phyloP scores from a whole-genome alignment of 2,329 filamentous ascomycete genomes.

The Septoria linicola region DNA sequence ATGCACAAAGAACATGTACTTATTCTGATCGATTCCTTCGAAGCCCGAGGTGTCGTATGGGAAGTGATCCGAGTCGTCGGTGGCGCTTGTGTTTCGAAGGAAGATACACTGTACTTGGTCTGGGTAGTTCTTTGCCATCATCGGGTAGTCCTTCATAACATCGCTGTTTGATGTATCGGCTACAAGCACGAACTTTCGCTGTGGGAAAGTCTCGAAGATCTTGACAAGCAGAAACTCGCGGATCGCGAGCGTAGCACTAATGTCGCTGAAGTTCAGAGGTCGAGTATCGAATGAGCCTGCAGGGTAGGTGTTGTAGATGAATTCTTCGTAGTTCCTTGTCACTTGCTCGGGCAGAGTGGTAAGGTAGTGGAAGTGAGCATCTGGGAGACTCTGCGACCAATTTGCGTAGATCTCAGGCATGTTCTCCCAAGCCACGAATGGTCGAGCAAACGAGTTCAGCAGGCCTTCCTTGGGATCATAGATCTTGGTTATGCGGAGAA shows the following conservation, averaged over 20 bases:
- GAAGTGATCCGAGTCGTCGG: constrained; percentile 65
- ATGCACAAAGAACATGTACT: constrained; percentile 77
- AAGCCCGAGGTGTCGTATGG: constrained; percentile 75
- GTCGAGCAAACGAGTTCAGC: constrained; percentile 71
- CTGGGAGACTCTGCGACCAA: constrained; percentile 65
- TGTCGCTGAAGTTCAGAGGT: constrained; percentile 76
- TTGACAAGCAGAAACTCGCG: constrained; percentile 68
- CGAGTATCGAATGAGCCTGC: constrained; percentile 75
- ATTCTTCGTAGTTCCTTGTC: constrained; percentile 74
- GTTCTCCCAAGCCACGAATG: constrained; percentile 71
- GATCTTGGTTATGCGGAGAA: constrained; percentile 77
- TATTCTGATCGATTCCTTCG: constrained; percentile 61
- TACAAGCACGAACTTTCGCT: constrained; percentile 72
- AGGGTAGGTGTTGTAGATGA: constrained; percentile 76
- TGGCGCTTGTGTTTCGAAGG: constrained; percentile 70
- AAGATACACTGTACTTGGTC: constrained; percentile 75
- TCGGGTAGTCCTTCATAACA: constrained; percentile 61
- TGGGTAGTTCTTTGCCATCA: constrained; percentile 63
- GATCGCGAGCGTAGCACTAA: constrained; percentile 68
- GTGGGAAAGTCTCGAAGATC: constrained; percentile 71
- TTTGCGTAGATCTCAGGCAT: constrained; percentile 79
- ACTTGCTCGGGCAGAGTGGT: constrained; percentile 78
- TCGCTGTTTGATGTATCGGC: constrained; percentile 76
- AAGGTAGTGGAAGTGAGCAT: constrained; percentile 77
- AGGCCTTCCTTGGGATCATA: constrained; percentile 72